phyloP scores from a whole-genome alignment of 1,284 basidiomycete genomes.

The Phellinidium pouzarii region DNA sequence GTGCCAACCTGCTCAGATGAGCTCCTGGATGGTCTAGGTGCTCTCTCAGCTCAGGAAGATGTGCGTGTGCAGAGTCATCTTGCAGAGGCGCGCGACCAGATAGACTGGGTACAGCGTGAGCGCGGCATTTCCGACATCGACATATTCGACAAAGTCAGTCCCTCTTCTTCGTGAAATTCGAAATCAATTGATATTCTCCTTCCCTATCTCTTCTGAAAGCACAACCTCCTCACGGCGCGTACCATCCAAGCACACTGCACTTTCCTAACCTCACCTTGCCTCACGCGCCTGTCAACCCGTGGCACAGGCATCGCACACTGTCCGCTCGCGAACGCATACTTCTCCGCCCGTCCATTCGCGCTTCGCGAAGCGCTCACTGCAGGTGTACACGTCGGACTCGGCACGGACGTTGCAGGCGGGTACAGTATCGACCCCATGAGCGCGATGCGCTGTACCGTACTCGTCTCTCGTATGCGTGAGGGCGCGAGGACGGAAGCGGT shows the following conservation, averaged over 20 bases:
- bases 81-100: slow-evolving; percentile 68
- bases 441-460: slow-evolving; percentile 72
- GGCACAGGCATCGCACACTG: slow-evolving; percentile 75
- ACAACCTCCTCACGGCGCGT: slow-evolving; percentile 50
- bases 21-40: slow-evolving; percentile 52
- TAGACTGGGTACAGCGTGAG: slow-evolving; percentile 59
- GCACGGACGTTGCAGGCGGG: slow-evolving; percentile 81
- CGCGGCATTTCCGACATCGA: slow-evolving; percentile 63
- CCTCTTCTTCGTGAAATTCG: neutral
- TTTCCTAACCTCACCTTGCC: slow-evolving; percentile 47
- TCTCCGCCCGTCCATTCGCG: slow-evolving; percentile 67
- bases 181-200: slow-evolving; percentile 1
- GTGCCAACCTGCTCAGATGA: slow-evolving; percentile 73
- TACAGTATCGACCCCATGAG: slow-evolving; percentile 73
- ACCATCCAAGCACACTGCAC: slow-evolving; percentile 85
- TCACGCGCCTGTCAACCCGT: slow-evolving; percentile 42
- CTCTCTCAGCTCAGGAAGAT: slow-evolving; percentile 37
- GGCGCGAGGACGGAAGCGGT: slow-evolving; percentile 36
- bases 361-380: slow-evolving; percentile 65
- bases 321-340: slow-evolving; percentile 81
- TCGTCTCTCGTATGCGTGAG: slow-evolving; percentile 66
- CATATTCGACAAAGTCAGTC: slow-evolving; percentile 59
- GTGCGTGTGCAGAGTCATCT: slow-evolving; percentile 69
- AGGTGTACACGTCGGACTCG: slow-evolving; percentile 67
- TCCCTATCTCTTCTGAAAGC: slow-evolving; percentile 29